These are phyloP conservation scores for Rutstroemia sp. DNA, from an alignment of 2,329 filamentous ascomycete species.

Conservation along the genomic window DNA sequence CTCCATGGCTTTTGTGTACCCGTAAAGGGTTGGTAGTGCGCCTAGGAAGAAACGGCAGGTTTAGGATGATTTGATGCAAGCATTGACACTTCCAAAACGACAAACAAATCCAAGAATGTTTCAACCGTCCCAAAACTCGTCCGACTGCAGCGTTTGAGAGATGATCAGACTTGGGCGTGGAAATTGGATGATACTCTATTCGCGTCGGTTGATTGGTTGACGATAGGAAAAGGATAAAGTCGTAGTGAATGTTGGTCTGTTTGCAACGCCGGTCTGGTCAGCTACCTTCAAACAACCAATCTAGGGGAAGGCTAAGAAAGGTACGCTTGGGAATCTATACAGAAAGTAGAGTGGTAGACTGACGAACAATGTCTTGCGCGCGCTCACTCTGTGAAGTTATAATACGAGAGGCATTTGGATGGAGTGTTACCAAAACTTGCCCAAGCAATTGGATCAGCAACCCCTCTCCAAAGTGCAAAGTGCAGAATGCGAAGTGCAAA, in stretches of 20 bases:
- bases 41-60: conserved; percentile 8
- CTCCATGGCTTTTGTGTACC: conserved; percentile 21
- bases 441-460: neutral
- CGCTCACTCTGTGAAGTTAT: neutral
- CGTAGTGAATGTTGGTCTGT: neutral
- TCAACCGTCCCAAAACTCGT: conserved; percentile 15
- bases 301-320: neutral
- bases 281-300: neutral
- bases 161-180: neutral
- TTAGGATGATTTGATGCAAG: conserved; percentile 18
- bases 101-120: conserved; percentile 16
- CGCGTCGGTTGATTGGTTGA: neutral
- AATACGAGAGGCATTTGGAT: neutral
- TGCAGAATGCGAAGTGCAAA: neutral
- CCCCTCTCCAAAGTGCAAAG: neutral
- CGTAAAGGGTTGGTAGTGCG: conserved; percentile 11
- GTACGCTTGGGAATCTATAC: neutral
- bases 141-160: neutral
- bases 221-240: neutral
- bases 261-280: neutral
- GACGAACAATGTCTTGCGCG: neutral
- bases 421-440: neutral
- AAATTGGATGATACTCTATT: neutral
- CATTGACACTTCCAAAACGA: conserved; percentile 22
- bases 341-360: neutral